A percentile compares a stretch with the other conserved stretches of the same genome.
These are phyloP conservation scores for Solanum ossicruentum DNA, from an alignment of 257 asterid species.

Conservation along the genomic window DNA sequence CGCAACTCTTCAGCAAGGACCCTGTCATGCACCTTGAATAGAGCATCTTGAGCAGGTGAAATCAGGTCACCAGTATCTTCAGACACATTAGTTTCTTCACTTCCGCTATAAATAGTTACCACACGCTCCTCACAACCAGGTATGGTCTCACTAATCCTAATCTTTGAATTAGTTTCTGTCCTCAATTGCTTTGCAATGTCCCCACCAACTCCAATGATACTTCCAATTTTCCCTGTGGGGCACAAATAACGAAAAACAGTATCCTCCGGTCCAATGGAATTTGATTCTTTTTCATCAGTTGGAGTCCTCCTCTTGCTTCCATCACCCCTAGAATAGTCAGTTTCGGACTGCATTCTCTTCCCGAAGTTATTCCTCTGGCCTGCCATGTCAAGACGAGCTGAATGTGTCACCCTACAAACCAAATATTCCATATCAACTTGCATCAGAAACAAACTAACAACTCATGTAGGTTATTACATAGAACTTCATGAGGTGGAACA, in stretches of 20 bases:
- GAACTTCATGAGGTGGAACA: neutral
- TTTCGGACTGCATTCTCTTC: constrained; percentile 25
- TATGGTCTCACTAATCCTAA: constrained; percentile 69
- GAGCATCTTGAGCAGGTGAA: constrained; percentile 86
- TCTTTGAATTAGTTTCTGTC: constrained; percentile 69
- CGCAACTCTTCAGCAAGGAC: constrained; percentile 56
- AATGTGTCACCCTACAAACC: neutral
- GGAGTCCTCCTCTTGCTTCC: constrained; percentile 44
- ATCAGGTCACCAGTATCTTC: constrained; percentile 31
- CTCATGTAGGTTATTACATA: neutral
- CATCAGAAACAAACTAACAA: neutral
- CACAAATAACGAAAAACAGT: constrained; percentile 75
- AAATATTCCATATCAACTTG: neutral
- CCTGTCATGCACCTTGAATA: constrained; percentile 66
- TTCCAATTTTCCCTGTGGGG: constrained; percentile 69
- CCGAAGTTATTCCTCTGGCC: constrained; percentile 58
- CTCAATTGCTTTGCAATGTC: constrained; percentile 76
- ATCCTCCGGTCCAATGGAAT: constrained; percentile 52
- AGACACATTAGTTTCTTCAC: constrained; percentile 59
- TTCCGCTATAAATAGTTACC: constrained; percentile 63
- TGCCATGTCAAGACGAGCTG: constrained; percentile 30
- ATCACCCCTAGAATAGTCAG: constrained; percentile 43
- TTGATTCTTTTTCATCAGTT: constrained; percentile 53
- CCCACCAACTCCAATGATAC: constrained; percentile 87
- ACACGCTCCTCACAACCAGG: constrained; percentile 94